Conservation (phyloP, 2,329 filamentous ascomycete species). For the Hortaea werneckii region DNA sequence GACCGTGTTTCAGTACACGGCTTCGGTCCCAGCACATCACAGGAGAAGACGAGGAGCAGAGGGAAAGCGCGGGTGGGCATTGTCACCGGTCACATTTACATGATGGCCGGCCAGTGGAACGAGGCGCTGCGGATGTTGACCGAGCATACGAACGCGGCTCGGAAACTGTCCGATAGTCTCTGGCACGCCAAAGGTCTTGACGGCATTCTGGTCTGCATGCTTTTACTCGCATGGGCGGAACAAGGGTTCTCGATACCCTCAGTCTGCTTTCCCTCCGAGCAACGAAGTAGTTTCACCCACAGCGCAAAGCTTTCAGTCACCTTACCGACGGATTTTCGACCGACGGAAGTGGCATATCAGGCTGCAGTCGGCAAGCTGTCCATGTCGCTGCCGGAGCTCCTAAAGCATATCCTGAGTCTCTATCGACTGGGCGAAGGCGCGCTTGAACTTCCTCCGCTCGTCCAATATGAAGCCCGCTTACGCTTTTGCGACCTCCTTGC, state of each 20-base stretch:
- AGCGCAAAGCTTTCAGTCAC: slow-evolving; percentile 14
- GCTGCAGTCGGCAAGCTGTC: slow-evolving; percentile 39
- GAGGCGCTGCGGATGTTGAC: slow-evolving; percentile 77
- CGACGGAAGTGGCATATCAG: slow-evolving; percentile 12
- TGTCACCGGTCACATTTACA: slow-evolving; percentile 72
- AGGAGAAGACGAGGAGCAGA: slow-evolving; percentile 55
- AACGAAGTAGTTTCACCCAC: slow-evolving; percentile 15
- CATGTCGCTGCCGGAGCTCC: slow-evolving; percentile 58
- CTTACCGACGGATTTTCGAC: slow-evolving; percentile 8
- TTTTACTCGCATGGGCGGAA: slow-evolving; percentile 75
- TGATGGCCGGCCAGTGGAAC: slow-evolving; percentile 81
- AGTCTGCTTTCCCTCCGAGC: slow-evolving; percentile 21
- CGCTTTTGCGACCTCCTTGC: slow-evolving; percentile 62
- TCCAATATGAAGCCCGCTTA: slow-evolving; percentile 63
- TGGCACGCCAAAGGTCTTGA: slow-evolving; percentile 97
- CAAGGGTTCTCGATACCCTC: slow-evolving; percentile 64
- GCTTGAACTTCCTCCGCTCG: slow-evolving; percentile 60
- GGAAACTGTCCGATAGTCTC: slow-evolving; percentile 77
- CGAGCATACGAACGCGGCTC: slow-evolving; percentile 68
- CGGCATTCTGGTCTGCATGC: slow-evolving; percentile 68
- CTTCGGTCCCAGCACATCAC: slow-evolving; percentile 51
- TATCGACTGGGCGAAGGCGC: slow-evolving; percentile 53
- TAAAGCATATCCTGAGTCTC: slow-evolving; percentile 63
- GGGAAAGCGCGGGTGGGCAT: slow-evolving; percentile 71
- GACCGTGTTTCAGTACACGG: slow-evolving; percentile 55